Conservation (phyloP, 2,329 filamentous ascomycete genomes). For the Ascochyta rabiei region DNA sequence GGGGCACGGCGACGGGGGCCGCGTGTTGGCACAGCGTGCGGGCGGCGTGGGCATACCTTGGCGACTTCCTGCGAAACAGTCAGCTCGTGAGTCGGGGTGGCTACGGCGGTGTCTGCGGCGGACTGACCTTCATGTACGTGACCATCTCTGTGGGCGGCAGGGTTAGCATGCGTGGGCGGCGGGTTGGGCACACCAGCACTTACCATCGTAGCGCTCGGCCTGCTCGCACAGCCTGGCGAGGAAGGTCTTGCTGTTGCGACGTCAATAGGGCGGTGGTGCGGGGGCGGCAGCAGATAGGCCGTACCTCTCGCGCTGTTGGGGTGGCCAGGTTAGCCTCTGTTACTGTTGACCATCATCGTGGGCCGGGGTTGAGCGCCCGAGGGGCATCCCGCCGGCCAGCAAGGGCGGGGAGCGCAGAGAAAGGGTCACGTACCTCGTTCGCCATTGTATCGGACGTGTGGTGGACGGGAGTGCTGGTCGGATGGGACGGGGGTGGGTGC, state of each 20-base stretch:
- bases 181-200: conserved; percentile 44
- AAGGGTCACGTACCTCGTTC: conserved; percentile 63
- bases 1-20: conserved; percentile 22
- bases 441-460: conserved; percentile 57
- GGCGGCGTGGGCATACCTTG: conserved; percentile 65
- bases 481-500: conserved; percentile 24
- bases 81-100: conserved; percentile 33
- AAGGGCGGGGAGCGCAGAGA: conserved; percentile 46
- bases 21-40: conserved; percentile 30
- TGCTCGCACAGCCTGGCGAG: conserved; percentile 99
- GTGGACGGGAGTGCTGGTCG: conserved; percentile 23
- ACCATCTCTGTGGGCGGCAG: conserved; percentile 76
- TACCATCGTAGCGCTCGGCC: conserved; percentile 98
- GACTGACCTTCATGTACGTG: conserved; percentile 90
- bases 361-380: conserved; percentile 45
- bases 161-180: conserved; percentile 40
- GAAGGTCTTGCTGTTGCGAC: conserved; percentile 77
- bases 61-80: conserved; percentile 77
- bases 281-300: conserved; percentile 22
- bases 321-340: conserved; percentile 46
- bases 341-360: conserved; percentile 41
- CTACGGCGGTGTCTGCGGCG: not conserved
- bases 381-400: conserved; percentile 47
- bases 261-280: conserved; percentile 35
- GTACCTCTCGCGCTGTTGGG: conserved; percentile 58